Conservation (phyloP, 768 basidiomycete species). For the Pleurotus platypus region DNA sequence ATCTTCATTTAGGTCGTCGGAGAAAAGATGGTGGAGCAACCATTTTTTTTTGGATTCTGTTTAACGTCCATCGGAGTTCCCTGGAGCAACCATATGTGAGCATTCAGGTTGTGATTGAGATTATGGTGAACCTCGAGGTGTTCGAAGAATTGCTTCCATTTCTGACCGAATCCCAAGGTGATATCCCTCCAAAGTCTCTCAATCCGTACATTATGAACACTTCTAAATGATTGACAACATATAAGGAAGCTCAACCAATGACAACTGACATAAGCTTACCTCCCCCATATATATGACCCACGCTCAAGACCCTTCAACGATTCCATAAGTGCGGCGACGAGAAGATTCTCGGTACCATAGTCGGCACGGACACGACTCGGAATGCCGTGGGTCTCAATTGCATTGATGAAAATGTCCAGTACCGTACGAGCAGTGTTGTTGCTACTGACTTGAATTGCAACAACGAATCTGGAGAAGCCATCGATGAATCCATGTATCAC, state of each 20-base stretch:
- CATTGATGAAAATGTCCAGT: constrained; percentile 15
- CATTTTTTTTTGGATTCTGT: too few species aligned
- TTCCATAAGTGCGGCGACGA: constrained; percentile 18
- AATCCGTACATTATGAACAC: constrained; percentile 36
- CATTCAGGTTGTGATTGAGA: constrained; percentile 20
- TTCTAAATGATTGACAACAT: constrained; percentile 16
- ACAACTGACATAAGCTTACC: constrained; percentile 8
- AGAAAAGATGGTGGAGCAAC: constrained; percentile 36
- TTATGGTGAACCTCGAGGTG: constrained; percentile 25
- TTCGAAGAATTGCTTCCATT: constrained; percentile 36
- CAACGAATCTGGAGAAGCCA: constrained; percentile 31
- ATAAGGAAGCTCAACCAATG: not conserved
- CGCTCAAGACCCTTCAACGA: constrained; percentile 8
- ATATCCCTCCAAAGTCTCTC: constrained; percentile 37
- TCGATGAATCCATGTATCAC: constrained; percentile 34
- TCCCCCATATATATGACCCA: constrained; percentile 22
- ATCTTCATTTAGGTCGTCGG: constrained; percentile 26
- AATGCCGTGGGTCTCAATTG: constrained; percentile 21
- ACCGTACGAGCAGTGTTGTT: constrained; percentile 25
- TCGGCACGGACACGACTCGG: constrained; percentile 26
- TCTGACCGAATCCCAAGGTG: constrained; percentile 26
- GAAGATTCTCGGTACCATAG: constrained; percentile 23
- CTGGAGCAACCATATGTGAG: too few species aligned
- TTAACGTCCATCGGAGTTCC: too few species aligned
- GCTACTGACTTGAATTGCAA: constrained; percentile 22